Evolutionary conservation across 139 green algal genomes (phyloP), one percentile per base, ranked within the genome.

Genomic region (Chlorella sp.): DNA sequence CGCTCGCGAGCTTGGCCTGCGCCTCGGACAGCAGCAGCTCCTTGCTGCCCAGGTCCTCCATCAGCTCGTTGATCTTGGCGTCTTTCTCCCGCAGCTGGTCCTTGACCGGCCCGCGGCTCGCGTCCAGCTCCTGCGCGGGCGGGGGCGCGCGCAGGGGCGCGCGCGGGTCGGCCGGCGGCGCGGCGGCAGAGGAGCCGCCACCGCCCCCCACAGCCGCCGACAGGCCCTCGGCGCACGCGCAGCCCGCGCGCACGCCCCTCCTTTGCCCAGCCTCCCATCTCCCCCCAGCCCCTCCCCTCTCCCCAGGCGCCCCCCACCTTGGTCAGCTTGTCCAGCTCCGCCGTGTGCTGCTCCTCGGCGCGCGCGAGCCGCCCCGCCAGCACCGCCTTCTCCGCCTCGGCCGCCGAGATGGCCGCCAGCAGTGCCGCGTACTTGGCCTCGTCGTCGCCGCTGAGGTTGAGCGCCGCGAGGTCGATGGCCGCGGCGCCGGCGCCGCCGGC

Each of bases 301-400:
- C 23, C 19, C 12, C 14, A 36, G n/a, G 3, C 5, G 0, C 68
- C 21, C 53, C 65, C 69, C 69, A 5, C 38, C 69, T 75, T 75
- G 38, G 56, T 9, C 62, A 75, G 38, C 21, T 68, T 67, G 27
- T 67, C 58, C 15, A 86, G 73, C 67, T 90, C 83, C 36, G 77
- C 76, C 66, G 89, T 88, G 41, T 87, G 82, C 23, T 79, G 76
- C 75, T 88, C 88, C 71, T 97, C 89, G 38, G 93, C 73, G 23
- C 92, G 87, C 69, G 86, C 79, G 77, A 97, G 79, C 88, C 97
- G 97, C 65, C 91, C 89, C 79, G 97, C 90, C 66, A 94, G 79
- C 59, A 93, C 71, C 67, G 36, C 46, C 33, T 70, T 69, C 66
- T 85, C 79, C 1, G 61, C 65, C 58, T 77, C 46, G 8, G 65